These are phyloP conservation scores for Penicillium sp. DNA, from an alignment of 2,329 filamentous ascomycete species.

Conservation along the genomic window DNA sequence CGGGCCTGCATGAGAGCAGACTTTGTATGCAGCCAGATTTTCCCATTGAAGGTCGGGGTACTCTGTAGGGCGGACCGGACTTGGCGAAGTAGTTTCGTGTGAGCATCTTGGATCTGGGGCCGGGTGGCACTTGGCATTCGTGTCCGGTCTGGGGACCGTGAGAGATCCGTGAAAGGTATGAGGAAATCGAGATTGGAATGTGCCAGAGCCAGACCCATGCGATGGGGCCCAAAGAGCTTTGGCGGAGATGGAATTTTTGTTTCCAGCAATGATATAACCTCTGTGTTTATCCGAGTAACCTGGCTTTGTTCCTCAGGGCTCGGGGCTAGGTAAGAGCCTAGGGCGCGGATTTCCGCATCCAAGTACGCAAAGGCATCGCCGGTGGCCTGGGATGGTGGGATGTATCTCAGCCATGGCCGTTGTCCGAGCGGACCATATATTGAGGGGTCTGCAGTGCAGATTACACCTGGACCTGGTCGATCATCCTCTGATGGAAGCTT, in stretches of 20 bases:
- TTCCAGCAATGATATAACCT: conserved; percentile 30
- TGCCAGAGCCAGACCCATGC: conserved; percentile 49
- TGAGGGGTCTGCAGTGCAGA: conserved; percentile 12
- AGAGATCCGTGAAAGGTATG: conserved; percentile 28
- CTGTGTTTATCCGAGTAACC: conserved; percentile 24
- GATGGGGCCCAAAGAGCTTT: conserved; percentile 52
- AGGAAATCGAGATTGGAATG: conserved; percentile 54
- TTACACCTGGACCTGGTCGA: not conserved
- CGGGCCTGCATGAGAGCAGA: conserved; percentile 33
- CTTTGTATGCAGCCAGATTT: conserved; percentile 20
- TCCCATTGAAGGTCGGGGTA: conserved; percentile 18
- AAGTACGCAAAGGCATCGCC: conserved; percentile 30
- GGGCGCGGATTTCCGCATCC: conserved; percentile 46
- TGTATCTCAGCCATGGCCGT: conserved; percentile 34
- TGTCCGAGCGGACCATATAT: conserved; percentile 16
- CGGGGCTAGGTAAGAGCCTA: conserved; percentile 45
- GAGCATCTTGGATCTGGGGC: conserved; percentile 27
- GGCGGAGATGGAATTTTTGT: conserved; percentile 27
- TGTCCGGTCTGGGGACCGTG: conserved; percentile 19
- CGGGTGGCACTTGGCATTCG: conserved; percentile 34
- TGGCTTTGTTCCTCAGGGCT: conserved; percentile 40
- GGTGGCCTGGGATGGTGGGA: conserved; percentile 9
- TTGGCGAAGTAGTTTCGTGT: conserved; percentile 21
- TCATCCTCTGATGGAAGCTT: not conserved
- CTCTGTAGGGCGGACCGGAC: conserved; percentile 23